Percentiles rank a stretch among this genome's conserved stretches.
Evolutionary conservation across 2,329 filamentous ascomycete species (phyloP).

Genomic region (Claviceps quebecensis): DNA sequence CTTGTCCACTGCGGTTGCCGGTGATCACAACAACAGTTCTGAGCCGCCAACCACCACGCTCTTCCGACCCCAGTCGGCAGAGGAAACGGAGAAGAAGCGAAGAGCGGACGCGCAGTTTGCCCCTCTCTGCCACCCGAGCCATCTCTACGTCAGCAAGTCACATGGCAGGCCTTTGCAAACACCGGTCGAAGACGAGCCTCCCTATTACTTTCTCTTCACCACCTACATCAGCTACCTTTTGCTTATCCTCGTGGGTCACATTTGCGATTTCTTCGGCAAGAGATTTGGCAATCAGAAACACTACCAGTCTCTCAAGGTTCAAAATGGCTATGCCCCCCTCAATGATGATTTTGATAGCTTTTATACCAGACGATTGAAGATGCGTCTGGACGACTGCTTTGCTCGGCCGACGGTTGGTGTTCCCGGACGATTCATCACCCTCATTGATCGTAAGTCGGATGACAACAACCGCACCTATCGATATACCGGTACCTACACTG

Average conservation of each 20-base stretch:
- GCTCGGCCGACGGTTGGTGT: constrained; percentile 85
- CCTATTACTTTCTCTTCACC: constrained; percentile 91
- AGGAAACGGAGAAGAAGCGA: constrained; percentile 62
- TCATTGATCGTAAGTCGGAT: constrained; percentile 79
- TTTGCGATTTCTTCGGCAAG: constrained; percentile 96
- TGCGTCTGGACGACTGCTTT: constrained; percentile 94
- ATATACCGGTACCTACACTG: constrained; percentile 77
- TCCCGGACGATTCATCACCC: constrained; percentile 82
- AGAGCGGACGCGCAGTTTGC: constrained; percentile 84
- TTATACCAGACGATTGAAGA: constrained; percentile 83
- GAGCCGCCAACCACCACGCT: constrained; percentile 64
- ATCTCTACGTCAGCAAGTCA: constrained; percentile 82
- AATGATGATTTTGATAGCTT: constrained; percentile 99
- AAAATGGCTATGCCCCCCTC: constrained; percentile 83
- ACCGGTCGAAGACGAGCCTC: constrained; percentile 85
- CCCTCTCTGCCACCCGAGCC: constrained; percentile 63
- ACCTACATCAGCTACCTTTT: constrained; percentile 98
- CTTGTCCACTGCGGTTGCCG: constrained; percentile 70
- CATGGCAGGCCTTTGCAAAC: constrained; percentile 66
- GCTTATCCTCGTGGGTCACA: constrained; percentile 86
- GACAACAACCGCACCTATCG: constrained; percentile 87
- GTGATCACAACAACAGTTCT: constrained; percentile 55
- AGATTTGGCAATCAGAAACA: constrained; percentile 70
- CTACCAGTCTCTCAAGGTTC: constrained; percentile 69
- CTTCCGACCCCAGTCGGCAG: constrained; percentile 76